Base-by-base conservation (phyloP, 179 eudicot genomes). In the Amaranthus tricolor region DNA sequence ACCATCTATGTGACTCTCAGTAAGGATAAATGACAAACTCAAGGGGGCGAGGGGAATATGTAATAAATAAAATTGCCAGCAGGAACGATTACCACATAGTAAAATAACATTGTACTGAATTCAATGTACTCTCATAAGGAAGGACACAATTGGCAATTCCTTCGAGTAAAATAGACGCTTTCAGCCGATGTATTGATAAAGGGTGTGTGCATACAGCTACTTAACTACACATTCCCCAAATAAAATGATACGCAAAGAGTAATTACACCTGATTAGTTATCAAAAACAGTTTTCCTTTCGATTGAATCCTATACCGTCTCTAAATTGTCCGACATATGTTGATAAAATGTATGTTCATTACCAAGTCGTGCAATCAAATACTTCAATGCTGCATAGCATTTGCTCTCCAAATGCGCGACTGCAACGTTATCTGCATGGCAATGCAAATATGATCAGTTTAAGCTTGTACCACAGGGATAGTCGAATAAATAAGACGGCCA, bases 221-320 rank as follows among this genome's bases (percentile, higher is more conserved):
- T 71, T 45, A 49, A 16, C 70, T 74, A 51, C 64, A 63, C 76
- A 53, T 63, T 62, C 40, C 60, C 61, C 15, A 11, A 9, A 31
- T 2, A 43, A 44, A 6, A 53, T 53, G 68, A 65, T 53, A 20
- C 0, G 31, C 24, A 40, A 15, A 49, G 12, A 74, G 1, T 49
- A 73, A 48, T 50, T 20, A 50, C 67, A 48, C 66, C 55, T 59
- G 47, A 60, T 17, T 60, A 3, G 9, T 45, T 19, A 6, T 57
- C 52, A 71, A 58, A 57, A 70, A 53, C 24, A 70, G 4, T 44
- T 21, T 13, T 51, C 72, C 21, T 15, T 66, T 6, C 31, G 12
- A 47, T 51, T 45, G 43, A 15, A 31, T 9, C 57, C 57, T 16
- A 70, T 43, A 61, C 62, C 47, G 7, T 68, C 17, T 21, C 51